Percentiles rank a stretch among this genome's conserved stretches.
phyloP scores from a whole-genome alignment of 129 eudicot genomes.

The Apium graveolens region DNA sequence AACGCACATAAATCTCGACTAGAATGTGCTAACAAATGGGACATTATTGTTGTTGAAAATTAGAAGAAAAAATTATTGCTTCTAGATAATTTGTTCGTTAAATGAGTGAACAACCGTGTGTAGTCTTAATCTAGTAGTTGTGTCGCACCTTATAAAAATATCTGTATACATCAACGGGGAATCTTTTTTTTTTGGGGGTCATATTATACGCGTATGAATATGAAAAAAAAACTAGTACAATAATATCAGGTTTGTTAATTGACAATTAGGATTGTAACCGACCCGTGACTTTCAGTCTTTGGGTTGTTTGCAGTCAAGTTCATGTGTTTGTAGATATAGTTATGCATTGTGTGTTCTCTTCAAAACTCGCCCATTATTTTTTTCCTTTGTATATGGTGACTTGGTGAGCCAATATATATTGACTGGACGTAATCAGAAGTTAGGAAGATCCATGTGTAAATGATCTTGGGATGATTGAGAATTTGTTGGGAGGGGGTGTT shows the following conservation, averaged over 20 bases:
- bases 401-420: no score
- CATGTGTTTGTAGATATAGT: neutral
- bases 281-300: neutral
- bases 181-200: neutral
- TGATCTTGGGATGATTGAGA: conserved; percentile 3
- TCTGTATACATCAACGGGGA: neutral
- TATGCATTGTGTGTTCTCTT: neutral
- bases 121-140: neutral
- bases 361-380: neutral
- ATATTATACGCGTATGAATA: neutral
- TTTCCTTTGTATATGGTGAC: no score
- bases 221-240: no score
- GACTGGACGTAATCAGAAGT: neutral
- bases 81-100: neutral
- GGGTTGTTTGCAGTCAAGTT: neutral
- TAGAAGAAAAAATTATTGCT: neutral
- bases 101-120: neutral
- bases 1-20: neutral
- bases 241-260: neutral
- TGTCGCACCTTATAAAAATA: neutral
- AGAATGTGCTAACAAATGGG: neutral
- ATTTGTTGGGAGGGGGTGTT: conserved; percentile 5
- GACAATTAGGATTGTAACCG: no score
- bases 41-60: neutral
- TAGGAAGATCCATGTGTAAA: neutral